phyloP scores from a whole-genome alignment of 2,329 filamentous ascomycete genomes.

The Claviceps sp. region DNA sequence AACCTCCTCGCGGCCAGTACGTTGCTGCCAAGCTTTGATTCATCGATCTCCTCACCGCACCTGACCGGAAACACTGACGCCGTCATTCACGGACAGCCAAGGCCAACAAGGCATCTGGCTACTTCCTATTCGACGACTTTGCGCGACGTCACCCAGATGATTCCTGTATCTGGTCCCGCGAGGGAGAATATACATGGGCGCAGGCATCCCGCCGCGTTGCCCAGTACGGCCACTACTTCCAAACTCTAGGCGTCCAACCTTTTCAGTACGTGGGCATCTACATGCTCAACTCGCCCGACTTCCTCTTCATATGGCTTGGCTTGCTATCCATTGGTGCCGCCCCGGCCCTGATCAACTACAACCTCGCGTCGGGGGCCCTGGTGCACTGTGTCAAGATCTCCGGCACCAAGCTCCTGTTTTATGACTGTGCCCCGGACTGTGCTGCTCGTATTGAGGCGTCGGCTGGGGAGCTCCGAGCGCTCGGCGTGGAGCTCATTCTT shows the following conservation, averaged over 20 bases:
- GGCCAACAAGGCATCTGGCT: conserved; percentile 3
- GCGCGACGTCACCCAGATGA: background rate
- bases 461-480: background rate
- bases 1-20: conserved; percentile 2
- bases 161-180: conserved; percentile 6
- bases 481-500: background rate
- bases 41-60: background rate
- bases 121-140: conserved; percentile 2
- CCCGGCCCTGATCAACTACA: conserved; percentile 6
- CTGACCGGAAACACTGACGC: background rate
- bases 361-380: conserved; percentile 3
- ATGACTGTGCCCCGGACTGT: conserved; percentile 3
- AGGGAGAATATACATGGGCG: conserved; percentile 5
- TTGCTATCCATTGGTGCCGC: conserved; percentile 7
- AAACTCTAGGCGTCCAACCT: conserved; percentile 1
- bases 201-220: conserved; percentile 3
- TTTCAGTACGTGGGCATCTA: conserved; percentile 4
- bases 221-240: conserved; percentile 7
- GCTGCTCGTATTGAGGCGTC: background rate
- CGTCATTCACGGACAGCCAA: background rate
- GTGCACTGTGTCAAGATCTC: conserved; percentile 4
- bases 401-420: conserved; percentile 1
- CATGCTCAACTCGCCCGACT: conserved; percentile 6
- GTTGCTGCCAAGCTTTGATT: background rate
- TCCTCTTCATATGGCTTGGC: conserved; percentile 5